Evolutionary conservation across 371 early-diverging fungal genomes (phyloP).

Genomic region (Rhizopus sp.): DNA sequence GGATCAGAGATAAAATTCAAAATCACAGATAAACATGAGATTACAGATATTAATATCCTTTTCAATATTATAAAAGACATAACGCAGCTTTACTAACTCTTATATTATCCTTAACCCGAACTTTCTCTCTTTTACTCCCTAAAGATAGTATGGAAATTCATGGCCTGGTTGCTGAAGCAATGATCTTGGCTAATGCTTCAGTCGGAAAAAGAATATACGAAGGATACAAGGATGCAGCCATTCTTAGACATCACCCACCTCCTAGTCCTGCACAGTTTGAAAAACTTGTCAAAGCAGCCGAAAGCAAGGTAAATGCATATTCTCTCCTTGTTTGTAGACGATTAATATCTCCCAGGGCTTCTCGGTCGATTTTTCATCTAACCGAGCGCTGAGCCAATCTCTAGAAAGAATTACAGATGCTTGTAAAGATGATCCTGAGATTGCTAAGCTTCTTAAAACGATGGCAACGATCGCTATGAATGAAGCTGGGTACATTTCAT

Average conservation of each 20-base stretch:
- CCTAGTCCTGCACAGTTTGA: slow-evolving; percentile 70
- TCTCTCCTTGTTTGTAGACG: background rate
- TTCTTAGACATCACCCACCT: slow-evolving; percentile 85
- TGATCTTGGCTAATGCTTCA: slow-evolving; percentile 96
- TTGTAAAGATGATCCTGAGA: slow-evolving; percentile 53
- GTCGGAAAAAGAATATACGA: slow-evolving; percentile 89
- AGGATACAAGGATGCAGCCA: slow-evolving; percentile 79
- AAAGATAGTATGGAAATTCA: slow-evolving; percentile 89
- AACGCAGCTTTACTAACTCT: slow-evolving; percentile 22
- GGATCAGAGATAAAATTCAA: slow-evolving; percentile 78
- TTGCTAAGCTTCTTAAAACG: slow-evolving; percentile 61
- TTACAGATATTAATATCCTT: slow-evolving; percentile 67
- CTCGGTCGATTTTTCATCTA: slow-evolving; percentile 66
- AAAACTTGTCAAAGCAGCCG: slow-evolving; percentile 68
- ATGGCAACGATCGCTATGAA: slow-evolving; percentile 84
- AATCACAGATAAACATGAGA: slow-evolving; percentile 58
- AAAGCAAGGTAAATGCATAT: slow-evolving; percentile 42
- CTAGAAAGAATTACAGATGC: slow-evolving; percentile 41
- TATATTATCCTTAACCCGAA: slow-evolving; percentile 25
- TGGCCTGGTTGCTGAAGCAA: slow-evolving; percentile 97
- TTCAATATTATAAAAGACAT: slow-evolving; percentile 25
- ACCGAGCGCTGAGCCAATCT: slow-evolving; percentile 64
- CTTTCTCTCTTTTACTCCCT: slow-evolving; percentile 47
- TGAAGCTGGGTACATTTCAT: slow-evolving; percentile 70
- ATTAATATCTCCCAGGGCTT: slow-evolving; percentile 45